Conservation (phyloP, 2,329 filamentous ascomycete species). For the Colletotrichum tofieldiae region DNA sequence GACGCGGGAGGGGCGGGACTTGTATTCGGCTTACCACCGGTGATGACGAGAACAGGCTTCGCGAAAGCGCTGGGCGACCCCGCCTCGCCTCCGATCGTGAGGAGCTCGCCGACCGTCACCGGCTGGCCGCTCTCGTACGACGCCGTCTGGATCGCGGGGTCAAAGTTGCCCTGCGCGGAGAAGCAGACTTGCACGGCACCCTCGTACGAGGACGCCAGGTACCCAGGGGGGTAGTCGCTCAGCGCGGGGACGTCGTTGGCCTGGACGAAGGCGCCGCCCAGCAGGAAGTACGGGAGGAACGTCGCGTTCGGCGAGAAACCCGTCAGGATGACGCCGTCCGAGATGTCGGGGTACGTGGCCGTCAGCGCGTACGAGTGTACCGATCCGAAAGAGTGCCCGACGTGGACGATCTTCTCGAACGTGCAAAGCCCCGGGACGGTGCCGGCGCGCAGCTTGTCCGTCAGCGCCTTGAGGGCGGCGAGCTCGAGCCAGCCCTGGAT, state of each 20-base stretch:
- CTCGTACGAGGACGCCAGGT: conserved; percentile 64
- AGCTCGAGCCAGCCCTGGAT: conserved; percentile 73
- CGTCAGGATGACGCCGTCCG: conserved; percentile 73
- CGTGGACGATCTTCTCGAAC: conserved; percentile 67
- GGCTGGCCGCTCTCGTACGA: conserved; percentile 68
- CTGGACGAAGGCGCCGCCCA: conserved; percentile 64
- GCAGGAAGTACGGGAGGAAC: conserved; percentile 61
- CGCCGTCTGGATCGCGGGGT: conserved; percentile 64
- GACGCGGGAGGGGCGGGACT: too few species aligned
- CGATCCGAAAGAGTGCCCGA: conserved; percentile 77
- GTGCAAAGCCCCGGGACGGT: conserved; percentile 57
- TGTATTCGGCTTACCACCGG: conserved; percentile 60
- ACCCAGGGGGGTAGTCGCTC: conserved; percentile 62
- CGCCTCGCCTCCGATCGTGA: conserved; percentile 65
- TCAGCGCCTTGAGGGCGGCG: conserved; percentile 70
- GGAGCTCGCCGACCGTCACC: conserved; percentile 70
- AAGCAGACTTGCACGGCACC: conserved; percentile 68
- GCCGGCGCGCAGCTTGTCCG: conserved; percentile 63
- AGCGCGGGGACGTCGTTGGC: conserved; percentile 54
- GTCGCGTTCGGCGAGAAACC: conserved; percentile 68
- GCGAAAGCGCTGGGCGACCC: conserved; percentile 56
- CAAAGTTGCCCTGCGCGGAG: conserved; percentile 68
- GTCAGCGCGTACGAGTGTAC: conserved; percentile 71
- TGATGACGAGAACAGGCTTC: conserved; percentile 73
- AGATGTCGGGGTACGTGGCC: conserved; percentile 65